phyloP scores from a whole-genome alignment of 352 stramenopile genomes.

The Phytophthora syringae region DNA sequence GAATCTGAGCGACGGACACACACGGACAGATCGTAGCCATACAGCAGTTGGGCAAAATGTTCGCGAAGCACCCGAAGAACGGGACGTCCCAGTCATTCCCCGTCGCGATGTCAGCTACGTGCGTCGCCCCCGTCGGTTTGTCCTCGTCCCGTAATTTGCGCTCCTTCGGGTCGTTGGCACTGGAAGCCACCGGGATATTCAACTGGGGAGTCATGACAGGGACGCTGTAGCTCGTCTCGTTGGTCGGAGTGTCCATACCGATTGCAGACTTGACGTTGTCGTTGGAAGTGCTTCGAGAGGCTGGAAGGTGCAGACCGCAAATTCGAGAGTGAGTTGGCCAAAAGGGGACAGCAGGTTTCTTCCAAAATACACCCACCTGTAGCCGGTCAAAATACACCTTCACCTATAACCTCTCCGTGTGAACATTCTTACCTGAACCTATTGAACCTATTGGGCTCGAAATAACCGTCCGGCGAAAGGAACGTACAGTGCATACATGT shows the following conservation, averaged over 20 bases:
- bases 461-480: conserved; percentile 12
- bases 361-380: conserved; percentile 14
- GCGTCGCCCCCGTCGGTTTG: conserved; percentile 18
- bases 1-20: conserved; percentile 47
- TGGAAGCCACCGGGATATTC: conserved; percentile 12
- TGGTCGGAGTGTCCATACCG: conserved; percentile 25
- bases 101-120: conserved; percentile 24
- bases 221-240: conserved; percentile 25
- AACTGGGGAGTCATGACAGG: conserved; percentile 29
- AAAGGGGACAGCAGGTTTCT: conserved; percentile 7
- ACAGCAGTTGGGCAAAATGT: conserved; percentile 48
- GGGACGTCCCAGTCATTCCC: conserved; percentile 34
- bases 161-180: conserved; percentile 17
- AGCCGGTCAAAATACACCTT: too few relatives aligned
- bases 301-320: conserved; percentile 14
- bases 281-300: background rate
- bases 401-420: background rate
- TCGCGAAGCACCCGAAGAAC: conserved; percentile 48
- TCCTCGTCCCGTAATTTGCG: conserved; percentile 17
- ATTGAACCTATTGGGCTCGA: conserved; percentile 23
- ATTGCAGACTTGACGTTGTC: background rate
- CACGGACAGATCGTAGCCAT: conserved; percentile 50
- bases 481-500: too few relatives aligned
- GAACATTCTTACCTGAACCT: conserved; percentile 20
- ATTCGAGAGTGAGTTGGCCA: conserved; percentile 25